These are phyloP conservation scores for Aspergillus olivimuriae DNA, from an alignment of 495 filamentous ascomycete species.

Conservation along the genomic window DNA sequence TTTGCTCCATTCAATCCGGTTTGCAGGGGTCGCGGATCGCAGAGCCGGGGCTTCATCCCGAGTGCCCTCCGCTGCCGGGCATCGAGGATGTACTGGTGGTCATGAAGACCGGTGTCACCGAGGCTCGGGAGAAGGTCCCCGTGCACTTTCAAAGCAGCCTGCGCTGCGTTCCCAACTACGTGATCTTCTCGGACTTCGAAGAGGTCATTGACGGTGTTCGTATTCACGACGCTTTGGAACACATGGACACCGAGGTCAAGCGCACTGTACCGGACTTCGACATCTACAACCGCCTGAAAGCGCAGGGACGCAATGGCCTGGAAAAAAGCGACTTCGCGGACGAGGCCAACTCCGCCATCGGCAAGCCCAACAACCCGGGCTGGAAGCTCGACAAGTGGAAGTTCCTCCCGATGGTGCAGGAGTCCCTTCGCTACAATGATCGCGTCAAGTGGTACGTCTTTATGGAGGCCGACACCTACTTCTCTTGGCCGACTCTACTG, in stretches of 20 bases:
- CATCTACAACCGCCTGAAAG: conserved; percentile 43
- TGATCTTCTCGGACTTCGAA: conserved; percentile 51
- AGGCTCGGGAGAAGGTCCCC: conserved; percentile 37
- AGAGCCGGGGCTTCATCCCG: conserved; percentile 11
- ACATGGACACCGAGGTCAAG: conserved; percentile 31
- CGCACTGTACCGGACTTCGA: conserved; percentile 42
- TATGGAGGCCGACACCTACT: conserved; percentile 63
- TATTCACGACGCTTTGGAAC: conserved; percentile 43
- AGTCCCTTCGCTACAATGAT: conserved; percentile 36
- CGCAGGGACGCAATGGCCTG: conserved; percentile 34
- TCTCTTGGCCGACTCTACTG: conserved; percentile 56
- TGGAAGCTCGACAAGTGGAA: conserved; percentile 59
- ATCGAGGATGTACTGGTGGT: conserved; percentile 41
- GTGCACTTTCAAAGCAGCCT: conserved; percentile 47
- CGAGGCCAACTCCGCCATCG: conserved; percentile 40
- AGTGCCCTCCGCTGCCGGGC: conserved; percentile 34
- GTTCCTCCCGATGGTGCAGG: conserved; percentile 49
- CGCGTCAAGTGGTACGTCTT: conserved; percentile 62
- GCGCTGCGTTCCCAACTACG: conserved; percentile 46
- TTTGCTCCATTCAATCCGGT: conserved; percentile 20
- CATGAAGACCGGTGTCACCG: conserved; percentile 43
- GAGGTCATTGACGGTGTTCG: conserved; percentile 41
- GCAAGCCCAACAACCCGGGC: conserved; percentile 42
- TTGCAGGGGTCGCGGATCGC: conserved; percentile 10
- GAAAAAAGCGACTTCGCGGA: conserved; percentile 34